Evolutionary conservation across 805 yeast species (phyloP), one percentile per base, ranked within the genome.

Genomic region (Wickerhamiella siamensis): DNA sequence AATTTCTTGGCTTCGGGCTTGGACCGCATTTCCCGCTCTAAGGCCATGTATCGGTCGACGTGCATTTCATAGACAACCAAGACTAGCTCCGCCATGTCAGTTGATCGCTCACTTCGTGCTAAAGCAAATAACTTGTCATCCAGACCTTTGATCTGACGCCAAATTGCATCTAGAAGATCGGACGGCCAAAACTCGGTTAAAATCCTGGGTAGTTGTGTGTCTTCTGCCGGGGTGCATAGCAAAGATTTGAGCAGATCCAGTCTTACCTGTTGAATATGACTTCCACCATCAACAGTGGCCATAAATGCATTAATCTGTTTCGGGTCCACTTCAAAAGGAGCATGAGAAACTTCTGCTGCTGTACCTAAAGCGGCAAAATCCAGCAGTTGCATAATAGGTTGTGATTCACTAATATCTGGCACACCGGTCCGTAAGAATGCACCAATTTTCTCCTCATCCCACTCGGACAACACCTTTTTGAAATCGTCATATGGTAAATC

Each of bases 191-290:
- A 38, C 36, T 5, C 40, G 14, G 3, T 20, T 20, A 1, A 54
- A 39, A 2, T 63, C 42, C 39, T 1, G 29, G 32, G 5, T 31
- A 15, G 22, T 5, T 9, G 18, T 10, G 35, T 22, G 20, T 8
- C 8, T n/a, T 19, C 29, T 12, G 29, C 6, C 18, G 16, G 9
- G 5, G 42, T 33, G 16, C 37, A 21, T 9, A 34, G 15, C 16
- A 40, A 24, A 9, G 36, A 21, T 17, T 52, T 24, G 2, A 70
- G 35, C 2, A 69, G 43, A 15, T 48, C 43, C n/a, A 57, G 46
- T 31, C 73, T 51, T 0, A 60, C 60, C 31, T 66, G 65, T 32
- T 63, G 65, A 31, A 62, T 60, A 41, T 69, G 71, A 16, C 48
- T 48, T 1, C 51, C 48, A 0, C 44, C 29, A 37, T 63, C 65